These are phyloP conservation scores for Mrakia gelida DNA, from an alignment of 768 basidiomycete species.

Conservation along the genomic window DNA sequence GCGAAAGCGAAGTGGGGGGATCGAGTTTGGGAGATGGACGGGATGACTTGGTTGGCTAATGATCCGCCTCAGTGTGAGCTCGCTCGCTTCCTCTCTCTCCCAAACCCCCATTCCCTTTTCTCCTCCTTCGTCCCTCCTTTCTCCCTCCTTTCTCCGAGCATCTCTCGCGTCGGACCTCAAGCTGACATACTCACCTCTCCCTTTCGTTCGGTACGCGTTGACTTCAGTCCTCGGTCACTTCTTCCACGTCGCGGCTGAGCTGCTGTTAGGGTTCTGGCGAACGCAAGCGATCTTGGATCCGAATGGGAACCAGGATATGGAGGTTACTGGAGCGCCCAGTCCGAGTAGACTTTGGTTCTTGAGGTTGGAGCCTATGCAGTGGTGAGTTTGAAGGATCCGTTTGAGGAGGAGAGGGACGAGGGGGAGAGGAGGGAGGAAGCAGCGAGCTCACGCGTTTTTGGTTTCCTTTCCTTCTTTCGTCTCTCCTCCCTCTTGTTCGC, in stretches of 20 bases:
- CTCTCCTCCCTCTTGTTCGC: not conserved
- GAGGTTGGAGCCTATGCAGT: not conserved
- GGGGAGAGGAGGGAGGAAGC: not conserved
- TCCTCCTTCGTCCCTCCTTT: too few species aligned
- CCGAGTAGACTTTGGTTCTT: not conserved
- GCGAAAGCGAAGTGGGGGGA: not conserved
- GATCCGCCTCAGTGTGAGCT: not conserved
- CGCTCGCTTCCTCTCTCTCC: too few species aligned
- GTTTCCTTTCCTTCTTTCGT: not conserved
- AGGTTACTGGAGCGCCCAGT: not conserved
- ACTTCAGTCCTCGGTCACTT: conserved; percentile 1
- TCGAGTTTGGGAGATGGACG: conserved; percentile 4
- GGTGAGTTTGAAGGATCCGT: not conserved
- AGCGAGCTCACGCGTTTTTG: not conserved
- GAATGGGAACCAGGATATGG: conserved; percentile 1
- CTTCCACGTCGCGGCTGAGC: not conserved
- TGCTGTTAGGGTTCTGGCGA: not conserved
- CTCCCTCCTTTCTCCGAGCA: too few species aligned
- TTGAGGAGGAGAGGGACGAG: not conserved
- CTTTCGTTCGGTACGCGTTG: too few species aligned
- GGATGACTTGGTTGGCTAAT: not conserved
- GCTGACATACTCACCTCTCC: too few species aligned
- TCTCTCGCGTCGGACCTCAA: too few species aligned
- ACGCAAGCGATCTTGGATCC: not conserved
- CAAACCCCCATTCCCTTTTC: too few species aligned